These are phyloP conservation scores for Bruguiera parviflora DNA, from an alignment of 345 rosid genomes.

Conservation along the genomic window DNA sequence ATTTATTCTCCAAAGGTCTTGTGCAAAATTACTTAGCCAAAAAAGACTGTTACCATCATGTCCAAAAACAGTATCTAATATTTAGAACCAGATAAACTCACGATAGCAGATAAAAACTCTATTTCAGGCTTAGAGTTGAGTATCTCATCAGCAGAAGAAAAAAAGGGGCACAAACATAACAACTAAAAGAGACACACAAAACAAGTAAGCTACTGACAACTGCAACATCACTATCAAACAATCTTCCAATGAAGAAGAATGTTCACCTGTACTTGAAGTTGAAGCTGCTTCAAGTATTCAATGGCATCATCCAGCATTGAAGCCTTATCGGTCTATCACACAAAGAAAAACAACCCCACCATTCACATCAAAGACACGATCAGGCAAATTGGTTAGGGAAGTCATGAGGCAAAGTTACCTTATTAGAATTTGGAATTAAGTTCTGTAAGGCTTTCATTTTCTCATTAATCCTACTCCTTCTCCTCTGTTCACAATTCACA, in stretches of 20 bases:
- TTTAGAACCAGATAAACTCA: neutral
- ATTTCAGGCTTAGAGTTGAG: neutral
- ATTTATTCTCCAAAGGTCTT: too few species aligned
- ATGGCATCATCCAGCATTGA: constrained; percentile 88
- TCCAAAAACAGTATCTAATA: neutral
- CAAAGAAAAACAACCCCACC: neutral
- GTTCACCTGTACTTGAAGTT: constrained; percentile 73
- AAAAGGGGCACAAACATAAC: neutral
- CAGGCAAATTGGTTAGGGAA: neutral
- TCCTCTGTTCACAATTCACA: constrained; percentile 51
- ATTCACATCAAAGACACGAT: neutral
- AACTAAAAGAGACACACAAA: neutral
- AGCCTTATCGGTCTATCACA: constrained; percentile 69
- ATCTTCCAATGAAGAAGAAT: neutral
- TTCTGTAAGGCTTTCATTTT: constrained; percentile 96
- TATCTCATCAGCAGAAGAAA: neutral
- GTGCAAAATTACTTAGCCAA: too few species aligned
- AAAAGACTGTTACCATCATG: neutral
- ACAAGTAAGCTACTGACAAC: neutral
- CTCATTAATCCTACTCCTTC: constrained; percentile 95
- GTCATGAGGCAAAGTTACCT: constrained; percentile 35
- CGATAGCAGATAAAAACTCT: neutral
- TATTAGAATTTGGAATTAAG: constrained; percentile 90
- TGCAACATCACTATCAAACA: neutral
- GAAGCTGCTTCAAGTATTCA: constrained; percentile 80